Conservation (phyloP, 192 early-diverging fungal species). For the Backusella australiensis region DNA sequence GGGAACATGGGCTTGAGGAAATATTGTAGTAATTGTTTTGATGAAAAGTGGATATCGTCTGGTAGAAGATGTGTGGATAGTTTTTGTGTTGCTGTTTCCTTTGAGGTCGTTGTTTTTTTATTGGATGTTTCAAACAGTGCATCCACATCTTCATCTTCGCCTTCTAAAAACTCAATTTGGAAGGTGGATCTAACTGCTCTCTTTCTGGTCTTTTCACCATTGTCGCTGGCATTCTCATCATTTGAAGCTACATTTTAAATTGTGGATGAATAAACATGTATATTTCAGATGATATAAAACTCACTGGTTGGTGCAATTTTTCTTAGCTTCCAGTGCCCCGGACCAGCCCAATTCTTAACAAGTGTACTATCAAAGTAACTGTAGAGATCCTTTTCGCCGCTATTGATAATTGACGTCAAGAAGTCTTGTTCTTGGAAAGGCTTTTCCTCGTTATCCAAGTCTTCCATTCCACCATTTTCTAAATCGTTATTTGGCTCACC, state of each 20-base stretch:
- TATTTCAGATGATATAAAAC: background rate
- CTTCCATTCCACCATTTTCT: conserved; percentile 40
- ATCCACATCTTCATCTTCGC: conserved; percentile 55
- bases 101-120: conserved; percentile 46
- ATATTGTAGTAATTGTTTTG: conserved; percentile 49
- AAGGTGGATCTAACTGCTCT: background rate
- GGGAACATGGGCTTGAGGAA: conserved; percentile 49
- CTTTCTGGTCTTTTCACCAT: conserved; percentile 22
- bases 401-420: background rate
- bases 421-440: conserved; percentile 15
- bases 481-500: conserved; percentile 41
- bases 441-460: conserved; percentile 27
- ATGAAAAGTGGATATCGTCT: conserved; percentile 74
- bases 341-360: conserved; percentile 87
- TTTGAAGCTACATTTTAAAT: background rate
- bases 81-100: conserved; percentile 34
- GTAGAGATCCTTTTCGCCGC: conserved; percentile 59
- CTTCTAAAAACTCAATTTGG: conserved; percentile 28
- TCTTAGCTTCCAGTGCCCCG: conserved; percentile 84
- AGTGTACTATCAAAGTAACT: conserved; percentile 87
- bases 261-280: too few relatives aligned
- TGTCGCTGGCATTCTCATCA: conserved; percentile 8
- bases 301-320: conserved; percentile 29
- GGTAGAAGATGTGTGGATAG: conserved; percentile 68
- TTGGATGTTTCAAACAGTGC: conserved; percentile 66